Conservation (phyloP, 257 asterid genomes). For the Jaltomata sinuosa region DNA sequence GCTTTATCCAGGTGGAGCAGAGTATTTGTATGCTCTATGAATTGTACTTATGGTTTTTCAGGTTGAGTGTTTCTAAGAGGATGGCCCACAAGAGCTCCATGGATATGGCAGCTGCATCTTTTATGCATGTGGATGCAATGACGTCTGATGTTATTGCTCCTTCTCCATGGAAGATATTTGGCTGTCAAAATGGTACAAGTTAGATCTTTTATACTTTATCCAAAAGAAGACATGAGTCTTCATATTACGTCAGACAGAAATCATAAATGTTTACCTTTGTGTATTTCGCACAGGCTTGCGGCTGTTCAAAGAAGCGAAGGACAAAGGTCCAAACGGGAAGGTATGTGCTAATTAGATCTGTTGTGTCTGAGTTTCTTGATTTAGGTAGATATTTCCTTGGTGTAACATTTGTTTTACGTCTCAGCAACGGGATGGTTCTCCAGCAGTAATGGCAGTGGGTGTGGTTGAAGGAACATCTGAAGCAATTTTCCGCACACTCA, state of each 20-base stretch:
- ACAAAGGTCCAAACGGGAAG: slow-evolving; percentile 49
- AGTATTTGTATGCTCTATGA: neutral
- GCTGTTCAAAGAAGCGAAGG: slow-evolving; percentile 83
- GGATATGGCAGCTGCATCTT: slow-evolving; percentile 34
- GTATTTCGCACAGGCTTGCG: slow-evolving; percentile 53
- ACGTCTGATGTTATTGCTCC: slow-evolving; percentile 74
- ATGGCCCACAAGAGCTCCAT: slow-evolving; percentile 22
- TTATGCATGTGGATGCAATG: slow-evolving; percentile 49
- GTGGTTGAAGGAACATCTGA: slow-evolving; percentile 69
- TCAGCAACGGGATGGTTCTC: slow-evolving; percentile 60
- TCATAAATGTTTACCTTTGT: neutral
- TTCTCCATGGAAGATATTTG: slow-evolving; percentile 85
- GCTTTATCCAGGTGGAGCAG: neutral
- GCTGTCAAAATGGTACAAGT: slow-evolving; percentile 64
- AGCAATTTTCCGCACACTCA: slow-evolving; percentile 64
- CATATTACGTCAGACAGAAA: neutral
- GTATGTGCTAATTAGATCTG: slow-evolving; percentile 19
- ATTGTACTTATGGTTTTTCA: slow-evolving; percentile 9
- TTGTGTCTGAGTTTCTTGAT: neutral
- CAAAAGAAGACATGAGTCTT: neutral
- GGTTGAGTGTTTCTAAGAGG: slow-evolving; percentile 57
- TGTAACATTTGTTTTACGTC: neutral
- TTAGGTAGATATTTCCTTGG: neutral
- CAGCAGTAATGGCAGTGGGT: slow-evolving; percentile 97
- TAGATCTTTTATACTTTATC: neutral